These are phyloP conservation scores for Daldinia bambusicola DNA, from an alignment of 495 filamentous ascomycete genomes.

Conservation along the genomic window DNA sequence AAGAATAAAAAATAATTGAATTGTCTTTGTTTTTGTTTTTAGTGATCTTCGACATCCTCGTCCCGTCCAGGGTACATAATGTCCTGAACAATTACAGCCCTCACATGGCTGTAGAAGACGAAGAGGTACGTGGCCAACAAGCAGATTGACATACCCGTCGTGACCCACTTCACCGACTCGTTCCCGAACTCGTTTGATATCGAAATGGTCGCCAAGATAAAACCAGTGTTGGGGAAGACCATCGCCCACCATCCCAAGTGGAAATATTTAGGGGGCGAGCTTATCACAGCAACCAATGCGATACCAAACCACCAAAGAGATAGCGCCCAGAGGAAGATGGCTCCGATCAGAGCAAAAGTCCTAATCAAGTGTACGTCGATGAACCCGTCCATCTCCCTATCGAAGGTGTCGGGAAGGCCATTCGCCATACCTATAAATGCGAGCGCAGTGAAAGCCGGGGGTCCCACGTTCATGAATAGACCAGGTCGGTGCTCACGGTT, in stretches of 20 bases:
- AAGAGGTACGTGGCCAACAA: slow-evolving; percentile 67
- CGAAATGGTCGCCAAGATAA: slow-evolving; percentile 60
- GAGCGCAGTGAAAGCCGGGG: slow-evolving; percentile 73
- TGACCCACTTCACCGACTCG: slow-evolving; percentile 57
- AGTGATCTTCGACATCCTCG: slow-evolving; percentile 61
- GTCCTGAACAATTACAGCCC: slow-evolving; percentile 65
- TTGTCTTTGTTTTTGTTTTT: slow-evolving; percentile 17
- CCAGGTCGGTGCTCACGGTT: slow-evolving; percentile 63
- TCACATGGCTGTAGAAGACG: slow-evolving; percentile 63
- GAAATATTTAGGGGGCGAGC: slow-evolving; percentile 60
- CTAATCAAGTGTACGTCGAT: slow-evolving; percentile 56
- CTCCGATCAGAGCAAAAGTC: slow-evolving; percentile 63
- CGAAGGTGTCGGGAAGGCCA: slow-evolving; percentile 53
- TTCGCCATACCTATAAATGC: slow-evolving; percentile 73
- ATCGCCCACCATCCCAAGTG: slow-evolving; percentile 68
- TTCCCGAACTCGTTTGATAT: slow-evolving; percentile 57
- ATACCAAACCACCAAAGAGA: slow-evolving; percentile 78
- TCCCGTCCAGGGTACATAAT: slow-evolving; percentile 75
- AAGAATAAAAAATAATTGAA: not conserved
- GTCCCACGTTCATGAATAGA: slow-evolving; percentile 79
- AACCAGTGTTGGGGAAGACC: slow-evolving; percentile 71
- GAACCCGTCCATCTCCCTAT: slow-evolving; percentile 40
- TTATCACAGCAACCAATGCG: slow-evolving; percentile 63
- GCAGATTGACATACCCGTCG: slow-evolving; percentile 62
- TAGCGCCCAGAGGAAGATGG: slow-evolving; percentile 74